Conservation (phyloP, 1,284 basidiomycete genomes). For the Cutaneotrichosporon mucoides region DNA sequence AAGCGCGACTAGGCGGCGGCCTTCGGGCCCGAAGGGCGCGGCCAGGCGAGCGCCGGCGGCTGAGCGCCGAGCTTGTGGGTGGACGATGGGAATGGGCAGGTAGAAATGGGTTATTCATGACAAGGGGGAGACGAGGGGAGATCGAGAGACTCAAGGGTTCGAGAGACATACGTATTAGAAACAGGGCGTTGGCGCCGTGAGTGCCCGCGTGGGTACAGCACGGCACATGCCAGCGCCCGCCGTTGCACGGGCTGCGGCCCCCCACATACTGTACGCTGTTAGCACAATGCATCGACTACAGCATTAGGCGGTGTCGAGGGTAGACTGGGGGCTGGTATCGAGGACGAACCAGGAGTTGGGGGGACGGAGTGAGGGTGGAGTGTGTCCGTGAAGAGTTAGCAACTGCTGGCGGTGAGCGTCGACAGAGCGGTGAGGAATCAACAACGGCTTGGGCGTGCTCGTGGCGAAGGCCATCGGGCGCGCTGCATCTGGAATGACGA, state of each 20-base stretch:
- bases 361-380: too few relatives aligned
- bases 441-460: too few relatives aligned
- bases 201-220: too few relatives aligned
- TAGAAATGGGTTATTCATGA: background rate
- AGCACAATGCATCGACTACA: constrained; percentile 1
- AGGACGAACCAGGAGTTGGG: too few relatives aligned
- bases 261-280: constrained; percentile 3
- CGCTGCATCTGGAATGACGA: too few relatives aligned
- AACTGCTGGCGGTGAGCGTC: too few relatives aligned
- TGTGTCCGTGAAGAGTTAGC: too few relatives aligned
- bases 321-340: too few relatives aligned
- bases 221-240: background rate
- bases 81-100: background rate
- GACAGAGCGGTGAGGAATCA: too few relatives aligned
- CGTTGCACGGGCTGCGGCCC: constrained; percentile 4
- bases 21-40: background rate
- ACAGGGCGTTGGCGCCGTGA: background rate
- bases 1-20: constrained; percentile 10
- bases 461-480: too few relatives aligned
- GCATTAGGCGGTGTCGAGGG: too few relatives aligned
- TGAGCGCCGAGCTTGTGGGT: background rate
- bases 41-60: background rate
- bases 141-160: background rate
- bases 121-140: background rate
- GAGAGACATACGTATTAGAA: background rate